These are phyloP conservation scores for Colletotrichum chlorophyti DNA, from an alignment of 2,329 filamentous ascomycete species.

Conservation along the genomic window DNA sequence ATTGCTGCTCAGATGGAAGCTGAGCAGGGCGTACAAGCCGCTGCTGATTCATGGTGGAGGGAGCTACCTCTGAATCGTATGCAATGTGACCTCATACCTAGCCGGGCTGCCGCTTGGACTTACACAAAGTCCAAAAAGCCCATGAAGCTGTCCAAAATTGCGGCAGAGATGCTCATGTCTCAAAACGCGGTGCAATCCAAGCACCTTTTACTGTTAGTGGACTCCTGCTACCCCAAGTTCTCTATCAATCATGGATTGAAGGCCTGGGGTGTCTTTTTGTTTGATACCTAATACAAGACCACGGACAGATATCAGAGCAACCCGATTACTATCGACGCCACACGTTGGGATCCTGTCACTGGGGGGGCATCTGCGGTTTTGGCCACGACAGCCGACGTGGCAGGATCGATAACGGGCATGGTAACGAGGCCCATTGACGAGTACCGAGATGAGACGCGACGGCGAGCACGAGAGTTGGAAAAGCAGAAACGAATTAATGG, in stretches of 20 bases:
- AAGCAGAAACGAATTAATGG: too few relatives aligned
- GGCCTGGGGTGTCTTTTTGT: too few relatives aligned
- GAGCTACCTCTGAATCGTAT: slow-evolving; percentile 1
- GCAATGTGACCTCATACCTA: slow-evolving; percentile 9
- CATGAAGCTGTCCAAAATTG: slow-evolving; percentile 14
- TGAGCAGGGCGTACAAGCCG: slow-evolving; percentile 41
- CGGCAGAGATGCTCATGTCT: not conserved
- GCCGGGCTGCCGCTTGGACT: not conserved
- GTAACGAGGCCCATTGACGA: slow-evolving; percentile 15
- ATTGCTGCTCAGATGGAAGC: slow-evolving; percentile 3
- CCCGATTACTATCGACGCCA: slow-evolving; percentile 35
- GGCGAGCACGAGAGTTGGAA: not conserved
- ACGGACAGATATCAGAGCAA: slow-evolving; percentile 23
- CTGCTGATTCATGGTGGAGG: slow-evolving; percentile 44
- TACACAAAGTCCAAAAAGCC: slow-evolving; percentile 40
- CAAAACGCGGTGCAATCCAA: not conserved
- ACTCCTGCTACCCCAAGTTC: not conserved
- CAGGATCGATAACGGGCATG: slow-evolving; percentile 22
- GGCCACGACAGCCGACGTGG: slow-evolving; percentile 20
- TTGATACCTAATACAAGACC: too few relatives aligned
- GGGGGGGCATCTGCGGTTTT: slow-evolving; percentile 31
- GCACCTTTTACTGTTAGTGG: not conserved
- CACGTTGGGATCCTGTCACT: slow-evolving; percentile 39
- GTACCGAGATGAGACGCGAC: slow-evolving; percentile 1
- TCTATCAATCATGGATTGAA: too few relatives aligned